phyloP scores from a whole-genome alignment of 306 rosid genomes.

The Casuarina glauca region DNA sequence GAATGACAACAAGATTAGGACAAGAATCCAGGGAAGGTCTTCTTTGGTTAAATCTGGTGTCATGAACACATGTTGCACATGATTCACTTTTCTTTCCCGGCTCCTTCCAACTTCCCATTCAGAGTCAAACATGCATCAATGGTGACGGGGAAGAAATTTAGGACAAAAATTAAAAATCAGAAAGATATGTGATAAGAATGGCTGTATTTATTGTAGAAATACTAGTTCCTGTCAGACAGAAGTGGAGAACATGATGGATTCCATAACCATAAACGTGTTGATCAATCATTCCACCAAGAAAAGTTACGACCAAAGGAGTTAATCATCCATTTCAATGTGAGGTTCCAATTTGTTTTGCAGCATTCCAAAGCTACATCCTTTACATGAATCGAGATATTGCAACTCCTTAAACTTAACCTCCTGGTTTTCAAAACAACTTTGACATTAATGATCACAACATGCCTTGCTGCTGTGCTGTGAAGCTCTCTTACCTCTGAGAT shows the following conservation, averaged over 20 bases:
- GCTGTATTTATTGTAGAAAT: neutral
- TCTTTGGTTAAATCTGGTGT: neutral
- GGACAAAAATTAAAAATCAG: neutral
- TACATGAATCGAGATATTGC: neutral
- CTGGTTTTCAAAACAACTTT: neutral
- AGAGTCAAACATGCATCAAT: neutral
- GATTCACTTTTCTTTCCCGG: neutral
- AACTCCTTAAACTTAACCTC: neutral
- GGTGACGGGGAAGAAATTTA: neutral
- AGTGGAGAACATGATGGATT: neutral
- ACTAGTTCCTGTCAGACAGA: neutral
- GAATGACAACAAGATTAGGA: neutral
- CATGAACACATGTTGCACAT: neutral
- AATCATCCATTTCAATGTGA: constrained; percentile 6
- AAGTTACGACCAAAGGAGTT: neutral
- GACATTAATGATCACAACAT: neutral
- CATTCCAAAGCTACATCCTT: neutral
- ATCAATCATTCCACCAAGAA: constrained; percentile 3
- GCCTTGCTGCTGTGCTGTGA: neutral
- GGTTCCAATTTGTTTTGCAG: neutral
- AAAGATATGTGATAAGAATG: neutral
- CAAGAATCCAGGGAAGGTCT: constrained; percentile 4
- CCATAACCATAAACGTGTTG: neutral
- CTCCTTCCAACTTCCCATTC: neutral
- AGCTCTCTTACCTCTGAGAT: neutral